These are phyloP conservation scores for Epichloe sibirici DNA, from an alignment of 2,329 filamentous ascomycete species.

Conservation along the genomic window DNA sequence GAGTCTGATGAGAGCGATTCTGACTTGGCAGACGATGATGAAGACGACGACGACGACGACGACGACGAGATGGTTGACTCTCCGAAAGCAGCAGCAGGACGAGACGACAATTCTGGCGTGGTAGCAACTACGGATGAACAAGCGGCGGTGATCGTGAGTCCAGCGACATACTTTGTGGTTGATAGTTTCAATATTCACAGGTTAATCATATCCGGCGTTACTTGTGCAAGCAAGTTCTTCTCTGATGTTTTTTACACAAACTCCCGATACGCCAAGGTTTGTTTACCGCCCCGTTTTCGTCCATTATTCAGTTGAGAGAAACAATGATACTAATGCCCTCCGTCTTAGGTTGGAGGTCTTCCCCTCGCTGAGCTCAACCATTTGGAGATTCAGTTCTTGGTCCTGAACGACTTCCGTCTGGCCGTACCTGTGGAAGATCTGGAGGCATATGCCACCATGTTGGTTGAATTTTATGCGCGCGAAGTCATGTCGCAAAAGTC, in stretches of 20 bases:
- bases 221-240: constrained; percentile 98
- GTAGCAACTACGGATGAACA: constrained; percentile 14
- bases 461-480: constrained; percentile 93
- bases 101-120: constrained; percentile 12
- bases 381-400: constrained; percentile 86
- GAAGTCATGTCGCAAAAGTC: constrained; percentile 52
- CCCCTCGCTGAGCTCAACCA: constrained; percentile 90
- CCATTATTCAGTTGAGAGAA: background rate
- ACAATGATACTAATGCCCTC: constrained; percentile 8
- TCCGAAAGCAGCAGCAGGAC: constrained; percentile 12
- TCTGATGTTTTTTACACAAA: constrained; percentile 99
- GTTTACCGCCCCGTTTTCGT: constrained; percentile 12
- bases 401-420: constrained; percentile 91
- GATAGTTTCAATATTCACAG: constrained; percentile 99
- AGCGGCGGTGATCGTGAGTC: constrained; percentile 11
- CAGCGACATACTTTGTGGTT: constrained; percentile 70
- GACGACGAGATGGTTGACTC: constrained; percentile 22
- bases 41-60: constrained; percentile 33
- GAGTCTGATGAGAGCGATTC: constrained; percentile 35
- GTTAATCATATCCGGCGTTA: constrained; percentile 91
- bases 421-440: constrained; percentile 89
- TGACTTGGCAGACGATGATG: constrained; percentile 37
- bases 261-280: constrained; percentile 95
- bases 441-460: constrained; percentile 94
- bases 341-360: constrained; percentile 72